phyloP scores from a whole-genome alignment of 2,329 filamentous ascomycete genomes.

The Thielaviopsis punctulata region DNA sequence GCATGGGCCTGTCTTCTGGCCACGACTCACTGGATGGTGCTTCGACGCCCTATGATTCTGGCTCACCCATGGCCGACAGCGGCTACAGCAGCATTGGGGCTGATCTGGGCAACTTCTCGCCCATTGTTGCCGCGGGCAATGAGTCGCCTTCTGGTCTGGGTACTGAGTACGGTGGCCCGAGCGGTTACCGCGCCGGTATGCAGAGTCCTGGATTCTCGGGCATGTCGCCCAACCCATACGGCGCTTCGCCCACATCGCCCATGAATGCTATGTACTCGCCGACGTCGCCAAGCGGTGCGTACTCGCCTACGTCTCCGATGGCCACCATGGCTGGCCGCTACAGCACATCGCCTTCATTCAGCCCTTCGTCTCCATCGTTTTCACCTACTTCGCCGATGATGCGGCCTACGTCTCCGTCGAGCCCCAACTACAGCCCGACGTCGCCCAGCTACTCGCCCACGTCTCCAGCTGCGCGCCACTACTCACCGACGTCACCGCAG shows the following conservation, averaged over 20 bases:
- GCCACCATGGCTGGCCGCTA: constrained; percentile 34
- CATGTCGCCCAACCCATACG: constrained; percentile 56
- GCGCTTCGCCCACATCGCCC: constrained; percentile 48
- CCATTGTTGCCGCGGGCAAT: constrained; percentile 59
- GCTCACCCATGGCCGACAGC: constrained; percentile 59
- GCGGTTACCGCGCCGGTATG: constrained; percentile 31
- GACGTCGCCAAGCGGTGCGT: constrained; percentile 55
- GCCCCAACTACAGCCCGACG: constrained; percentile 46
- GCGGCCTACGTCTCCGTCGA: constrained; percentile 36
- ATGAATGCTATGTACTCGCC: constrained; percentile 48
- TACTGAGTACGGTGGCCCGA: constrained; percentile 38
- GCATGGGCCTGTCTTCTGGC: constrained; percentile 62
- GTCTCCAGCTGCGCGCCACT: constrained; percentile 39
- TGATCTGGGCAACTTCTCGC: constrained; percentile 51
- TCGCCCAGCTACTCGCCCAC: constrained; percentile 49
- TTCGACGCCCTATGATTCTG: constrained; percentile 85
- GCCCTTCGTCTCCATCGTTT: constrained; percentile 45
- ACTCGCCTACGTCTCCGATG: constrained; percentile 62
- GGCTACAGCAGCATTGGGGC: constrained; percentile 47
- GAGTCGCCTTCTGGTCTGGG: constrained; percentile 51
- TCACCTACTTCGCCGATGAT: constrained; percentile 44
- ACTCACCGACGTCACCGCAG: constrained; percentile 55
- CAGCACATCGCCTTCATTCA: constrained; percentile 44
- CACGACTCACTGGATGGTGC: constrained; percentile 62
- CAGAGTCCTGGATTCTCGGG: constrained; percentile 47